Conservation (phyloP, 2,329 filamentous ascomycete species). For the Emmonsia crescens region DNA sequence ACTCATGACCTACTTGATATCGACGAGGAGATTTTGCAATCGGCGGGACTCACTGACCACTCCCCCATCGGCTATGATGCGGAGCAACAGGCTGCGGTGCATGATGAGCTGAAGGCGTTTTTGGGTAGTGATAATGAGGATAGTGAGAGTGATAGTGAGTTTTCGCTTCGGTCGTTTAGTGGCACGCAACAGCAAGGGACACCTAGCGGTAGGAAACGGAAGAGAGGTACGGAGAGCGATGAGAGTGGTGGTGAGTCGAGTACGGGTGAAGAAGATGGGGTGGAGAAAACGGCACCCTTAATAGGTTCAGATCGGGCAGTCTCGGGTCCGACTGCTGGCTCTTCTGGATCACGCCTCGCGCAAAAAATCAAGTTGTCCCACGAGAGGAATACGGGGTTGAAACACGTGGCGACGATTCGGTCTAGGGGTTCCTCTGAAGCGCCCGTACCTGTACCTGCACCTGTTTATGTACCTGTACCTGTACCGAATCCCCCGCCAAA, state of each 20-base stretch:
- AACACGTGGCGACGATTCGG: constrained; percentile 25
- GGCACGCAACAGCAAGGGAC: constrained; percentile 19
- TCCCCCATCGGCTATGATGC: constrained; percentile 46
- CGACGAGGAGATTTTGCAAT: constrained; percentile 41
- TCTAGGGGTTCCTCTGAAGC: constrained; percentile 11
- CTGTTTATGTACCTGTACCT: too few relatives aligned
- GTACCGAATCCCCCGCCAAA: constrained; percentile 26
- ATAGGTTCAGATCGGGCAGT: neutral
- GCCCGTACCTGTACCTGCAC: neutral
- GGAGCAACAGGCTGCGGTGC: constrained; percentile 53
- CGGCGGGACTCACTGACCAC: constrained; percentile 39
- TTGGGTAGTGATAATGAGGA: constrained; percentile 36
- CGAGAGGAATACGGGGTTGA: constrained; percentile 29
- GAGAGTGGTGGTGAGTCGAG: constrained; percentile 24
- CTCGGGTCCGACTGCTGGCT: neutral
- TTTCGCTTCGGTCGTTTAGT: constrained; percentile 8
- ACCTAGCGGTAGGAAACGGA: constrained; percentile 25
- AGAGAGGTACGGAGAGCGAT: constrained; percentile 22
- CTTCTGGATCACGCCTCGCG: constrained; percentile 24
- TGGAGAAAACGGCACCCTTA: constrained; percentile 20
- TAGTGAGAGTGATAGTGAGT: constrained; percentile 21
- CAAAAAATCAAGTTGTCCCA: constrained; percentile 34
- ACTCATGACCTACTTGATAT: constrained; percentile 27
- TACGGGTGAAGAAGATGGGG: constrained; percentile 19
- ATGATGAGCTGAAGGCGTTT: constrained; percentile 68